A percentile compares a stretch with the other conserved stretches of the same genome.
These are phyloP conservation scores for Haplosporangium gracile DNA, from an alignment of 192 early-diverging fungal species.

Conservation along the genomic window DNA sequence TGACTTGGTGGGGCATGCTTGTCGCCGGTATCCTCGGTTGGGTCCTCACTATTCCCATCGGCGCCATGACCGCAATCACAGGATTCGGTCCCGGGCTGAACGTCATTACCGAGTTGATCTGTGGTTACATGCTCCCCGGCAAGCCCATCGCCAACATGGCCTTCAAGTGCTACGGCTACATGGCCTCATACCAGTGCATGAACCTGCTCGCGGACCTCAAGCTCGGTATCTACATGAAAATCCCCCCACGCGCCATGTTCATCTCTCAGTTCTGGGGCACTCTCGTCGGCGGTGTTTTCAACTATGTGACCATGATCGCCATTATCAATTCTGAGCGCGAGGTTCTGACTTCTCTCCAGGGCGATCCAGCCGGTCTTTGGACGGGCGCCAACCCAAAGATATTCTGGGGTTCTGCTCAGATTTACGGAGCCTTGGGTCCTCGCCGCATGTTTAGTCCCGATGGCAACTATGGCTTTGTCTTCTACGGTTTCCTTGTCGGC, in stretches of 20 bases:
- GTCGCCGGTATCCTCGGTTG: constrained; percentile 53
- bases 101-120: constrained; percentile 70
- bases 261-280: constrained; percentile 72
- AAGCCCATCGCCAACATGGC: constrained; percentile 62
- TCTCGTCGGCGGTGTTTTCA: constrained; percentile 59
- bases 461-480: constrained; percentile 55
- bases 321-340: constrained; percentile 35
- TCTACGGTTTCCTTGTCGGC: constrained; percentile 61
- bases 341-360: constrained; percentile 31
- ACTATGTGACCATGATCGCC: constrained; percentile 55
- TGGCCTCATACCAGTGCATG: constrained; percentile 79
- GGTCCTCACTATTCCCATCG: constrained; percentile 64
- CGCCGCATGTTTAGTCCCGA: constrained; percentile 65
- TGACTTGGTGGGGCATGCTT: constrained; percentile 65
- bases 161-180: constrained; percentile 71
- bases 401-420: constrained; percentile 74
- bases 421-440: constrained; percentile 83
- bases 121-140: constrained; percentile 70
- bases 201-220: constrained; percentile 80
- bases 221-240: constrained; percentile 80
- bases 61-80: constrained; percentile 66
- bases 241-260: constrained; percentile 77
- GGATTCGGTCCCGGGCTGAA: constrained; percentile 63
- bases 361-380: constrained; percentile 60
- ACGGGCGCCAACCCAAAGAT: constrained; percentile 57